A percentile compares a stretch with the other conserved stretches of the same genome.
phyloP scores from a whole-genome alignment of 2,329 filamentous ascomycete genomes.

The Tympanopsis confertula region DNA sequence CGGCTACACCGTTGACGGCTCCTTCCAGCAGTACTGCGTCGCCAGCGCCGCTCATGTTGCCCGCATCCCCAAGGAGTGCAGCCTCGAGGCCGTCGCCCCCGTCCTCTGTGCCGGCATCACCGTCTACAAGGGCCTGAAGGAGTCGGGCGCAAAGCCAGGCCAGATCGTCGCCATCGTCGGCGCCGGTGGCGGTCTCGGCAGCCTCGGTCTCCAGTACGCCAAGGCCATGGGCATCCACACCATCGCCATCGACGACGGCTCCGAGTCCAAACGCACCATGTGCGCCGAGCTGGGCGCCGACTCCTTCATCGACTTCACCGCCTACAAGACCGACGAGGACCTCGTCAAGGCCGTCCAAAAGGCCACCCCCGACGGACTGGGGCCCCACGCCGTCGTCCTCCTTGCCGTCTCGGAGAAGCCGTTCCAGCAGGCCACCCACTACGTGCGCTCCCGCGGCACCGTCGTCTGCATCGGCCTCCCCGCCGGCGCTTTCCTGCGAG shows the following conservation, averaged over 20 bases:
- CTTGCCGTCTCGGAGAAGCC: conserved; percentile 61
- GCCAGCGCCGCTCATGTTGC: conserved; percentile 57
- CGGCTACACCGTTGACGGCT: conserved; percentile 61
- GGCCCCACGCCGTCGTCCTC: conserved; percentile 58
- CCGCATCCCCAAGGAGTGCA: conserved; percentile 47
- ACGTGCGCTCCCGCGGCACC: conserved; percentile 53
- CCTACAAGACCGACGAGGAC: conserved; percentile 49
- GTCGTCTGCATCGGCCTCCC: conserved; percentile 62
- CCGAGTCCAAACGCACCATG: conserved; percentile 49
- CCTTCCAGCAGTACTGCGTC: conserved; percentile 61
- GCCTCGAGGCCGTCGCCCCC: conserved; percentile 50
- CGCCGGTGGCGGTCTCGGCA: conserved; percentile 57
- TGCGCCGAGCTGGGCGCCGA: conserved; percentile 44
- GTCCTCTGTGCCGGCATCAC: conserved; percentile 60
- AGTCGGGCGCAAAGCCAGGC: conserved; percentile 48
- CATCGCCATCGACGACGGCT: conserved; percentile 55
- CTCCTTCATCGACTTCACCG: conserved; percentile 53
- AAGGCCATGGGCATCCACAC: conserved; percentile 56
- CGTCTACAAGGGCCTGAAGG: conserved; percentile 63
- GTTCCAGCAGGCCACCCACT: conserved; percentile 61
- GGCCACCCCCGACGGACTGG: conserved; percentile 52
- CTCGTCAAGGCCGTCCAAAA: conserved; percentile 55
- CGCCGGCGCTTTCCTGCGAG: conserved; percentile 50
- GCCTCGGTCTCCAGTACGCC: conserved; percentile 54
- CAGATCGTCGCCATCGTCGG: conserved; percentile 59